Evolutionary conservation across 2,329 filamentous ascomycete genomes (phyloP).

Genomic region (Epichloe gansuensis): DNA sequence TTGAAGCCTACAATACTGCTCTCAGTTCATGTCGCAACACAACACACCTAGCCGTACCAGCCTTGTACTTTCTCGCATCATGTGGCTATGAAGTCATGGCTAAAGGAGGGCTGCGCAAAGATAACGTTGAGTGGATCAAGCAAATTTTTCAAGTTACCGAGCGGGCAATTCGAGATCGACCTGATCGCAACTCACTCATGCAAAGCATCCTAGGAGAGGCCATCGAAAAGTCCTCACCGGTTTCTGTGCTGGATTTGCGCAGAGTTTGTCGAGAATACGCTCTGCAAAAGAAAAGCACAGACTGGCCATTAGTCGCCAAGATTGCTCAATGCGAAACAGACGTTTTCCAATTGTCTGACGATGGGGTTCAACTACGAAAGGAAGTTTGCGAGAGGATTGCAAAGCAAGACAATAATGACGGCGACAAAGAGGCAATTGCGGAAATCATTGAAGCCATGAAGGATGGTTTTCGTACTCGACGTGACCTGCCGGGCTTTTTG

Average conservation of each 20-base stretch:
- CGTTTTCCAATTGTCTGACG: slow-evolving; percentile 29
- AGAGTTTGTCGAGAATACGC: slow-evolving; percentile 31
- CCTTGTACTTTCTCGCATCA: slow-evolving; percentile 33
- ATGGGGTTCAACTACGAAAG: slow-evolving; percentile 27
- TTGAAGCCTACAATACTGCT: slow-evolving; percentile 29
- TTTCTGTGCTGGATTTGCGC: slow-evolving; percentile 30
- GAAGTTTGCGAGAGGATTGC: slow-evolving; percentile 26
- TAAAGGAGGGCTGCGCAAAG: slow-evolving; percentile 20
- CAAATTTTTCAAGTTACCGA: slow-evolving; percentile 23
- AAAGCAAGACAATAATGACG: slow-evolving; percentile 8
- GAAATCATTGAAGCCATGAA: slow-evolving; percentile 31
- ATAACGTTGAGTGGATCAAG: slow-evolving; percentile 27
- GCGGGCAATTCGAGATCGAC: slow-evolving; percentile 11
- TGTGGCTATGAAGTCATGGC: slow-evolving; percentile 13
- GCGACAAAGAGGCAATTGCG: slow-evolving; percentile 14
- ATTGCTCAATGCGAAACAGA: slow-evolving; percentile 35
- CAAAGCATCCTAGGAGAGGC: slow-evolving; percentile 20
- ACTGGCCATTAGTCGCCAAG: slow-evolving; percentile 31
- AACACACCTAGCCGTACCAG: slow-evolving; percentile 26
- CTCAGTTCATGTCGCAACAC: slow-evolving; percentile 26
- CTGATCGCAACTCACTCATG: slow-evolving; percentile 18
- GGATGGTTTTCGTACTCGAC: slow-evolving; percentile 30
- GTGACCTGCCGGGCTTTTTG: slow-evolving; percentile 33
- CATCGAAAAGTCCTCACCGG: slow-evolving; percentile 17
- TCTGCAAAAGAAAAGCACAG: slow-evolving; percentile 19